These are phyloP conservation scores for Annulohypoxylon bovei DNA, from an alignment of 495 filamentous ascomycete species.

Conservation along the genomic window DNA sequence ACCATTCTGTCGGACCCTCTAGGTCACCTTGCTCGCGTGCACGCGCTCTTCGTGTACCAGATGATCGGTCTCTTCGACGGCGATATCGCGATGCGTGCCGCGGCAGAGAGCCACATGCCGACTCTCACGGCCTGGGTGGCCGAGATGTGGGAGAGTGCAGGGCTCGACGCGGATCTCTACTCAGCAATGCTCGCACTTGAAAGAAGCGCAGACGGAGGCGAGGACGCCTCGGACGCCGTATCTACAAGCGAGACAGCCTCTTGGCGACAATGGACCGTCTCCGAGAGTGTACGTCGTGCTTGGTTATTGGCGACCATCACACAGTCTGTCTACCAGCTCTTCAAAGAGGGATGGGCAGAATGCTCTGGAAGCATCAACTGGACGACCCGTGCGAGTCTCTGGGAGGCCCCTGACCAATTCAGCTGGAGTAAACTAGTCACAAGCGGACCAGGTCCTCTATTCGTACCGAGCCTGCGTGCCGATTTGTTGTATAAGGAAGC, in stretches of 20 bases:
- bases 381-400: constrained; percentile 40
- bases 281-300: constrained; percentile 46
- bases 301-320: constrained; percentile 31
- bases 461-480: constrained; percentile 12
- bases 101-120: constrained; percentile 55
- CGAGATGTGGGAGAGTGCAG: constrained; percentile 46
- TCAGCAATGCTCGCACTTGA: constrained; percentile 4
- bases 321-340: constrained; percentile 37
- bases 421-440: constrained; percentile 36
- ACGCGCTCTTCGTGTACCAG: constrained; percentile 60
- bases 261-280: constrained; percentile 48
- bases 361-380: constrained; percentile 41
- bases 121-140: constrained; percentile 53
- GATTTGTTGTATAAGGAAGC: constrained; percentile 13
- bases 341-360: constrained; percentile 38
- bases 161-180: constrained; percentile 23
- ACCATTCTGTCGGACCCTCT: constrained; percentile 8
- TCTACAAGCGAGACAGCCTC: constrained; percentile 19
- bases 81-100: constrained; percentile 56
- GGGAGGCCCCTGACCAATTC: constrained; percentile 43
- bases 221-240: background rate
- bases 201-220: background rate
- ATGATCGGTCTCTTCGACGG: constrained; percentile 67
- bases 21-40: constrained; percentile 53
- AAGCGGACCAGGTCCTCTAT: background rate